phyloP scores from a whole-genome alignment of 495 filamentous ascomycete genomes.

The Lepidopterella palustris region DNA sequence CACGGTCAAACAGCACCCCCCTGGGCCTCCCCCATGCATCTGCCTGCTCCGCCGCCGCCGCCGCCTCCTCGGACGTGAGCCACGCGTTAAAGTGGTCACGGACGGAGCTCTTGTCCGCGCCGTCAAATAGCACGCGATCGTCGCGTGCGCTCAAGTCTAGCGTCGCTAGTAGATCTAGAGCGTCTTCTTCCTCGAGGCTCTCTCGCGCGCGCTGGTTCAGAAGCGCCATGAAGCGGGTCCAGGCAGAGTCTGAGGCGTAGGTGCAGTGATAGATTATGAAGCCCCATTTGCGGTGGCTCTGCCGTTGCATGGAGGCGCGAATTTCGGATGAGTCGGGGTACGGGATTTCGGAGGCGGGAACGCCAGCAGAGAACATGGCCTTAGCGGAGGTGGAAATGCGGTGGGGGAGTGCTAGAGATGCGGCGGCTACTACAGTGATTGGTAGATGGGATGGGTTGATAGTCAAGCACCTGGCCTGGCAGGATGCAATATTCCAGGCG shows the following conservation, averaged over 20 bases:
- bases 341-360: too few relatives aligned
- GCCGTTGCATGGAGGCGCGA: background rate
- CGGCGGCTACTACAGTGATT: background rate
- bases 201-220: background rate
- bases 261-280: constrained; percentile 9
- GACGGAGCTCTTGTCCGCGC: background rate
- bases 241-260: constrained; percentile 7
- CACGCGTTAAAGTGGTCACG: background rate
- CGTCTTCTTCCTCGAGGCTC: background rate
- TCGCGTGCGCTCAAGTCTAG: background rate
- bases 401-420: background rate
- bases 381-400: background rate
- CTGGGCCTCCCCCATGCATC: background rate
- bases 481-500: background rate
- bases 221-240: constrained; percentile 1
- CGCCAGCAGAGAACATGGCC: too few relatives aligned
- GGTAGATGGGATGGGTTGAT: background rate
- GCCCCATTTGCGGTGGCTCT: background rate
- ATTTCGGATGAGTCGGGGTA: background rate
- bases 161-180: background rate
- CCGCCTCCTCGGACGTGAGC: background rate
- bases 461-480: background rate
- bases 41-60: background rate
- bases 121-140: background rate
- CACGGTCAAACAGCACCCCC: background rate